phyloP scores from a whole-genome alignment of 2,329 filamentous ascomycete genomes.

The Magnaporthales sp. region DNA sequence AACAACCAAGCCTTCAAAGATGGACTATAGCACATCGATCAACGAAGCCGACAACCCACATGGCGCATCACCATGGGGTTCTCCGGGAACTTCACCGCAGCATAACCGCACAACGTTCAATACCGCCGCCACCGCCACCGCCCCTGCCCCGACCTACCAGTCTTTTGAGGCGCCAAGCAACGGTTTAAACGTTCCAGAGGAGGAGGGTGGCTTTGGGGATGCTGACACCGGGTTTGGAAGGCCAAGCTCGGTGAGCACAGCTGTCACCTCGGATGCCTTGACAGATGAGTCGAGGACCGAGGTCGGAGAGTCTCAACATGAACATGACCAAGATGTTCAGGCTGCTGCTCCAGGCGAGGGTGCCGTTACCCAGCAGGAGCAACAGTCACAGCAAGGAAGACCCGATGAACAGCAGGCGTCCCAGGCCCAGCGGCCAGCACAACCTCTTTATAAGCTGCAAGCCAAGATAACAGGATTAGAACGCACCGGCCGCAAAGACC shows the following conservation, averaged over 20 bases:
- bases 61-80: conserved; percentile 48
- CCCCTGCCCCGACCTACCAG: conserved; percentile 29
- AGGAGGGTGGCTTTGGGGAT: conserved; percentile 13
- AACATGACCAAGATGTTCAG: conserved; percentile 12
- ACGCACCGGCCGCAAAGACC: conserved; percentile 89
- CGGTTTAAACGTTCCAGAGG: conserved; percentile 23
- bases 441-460: conserved; percentile 75
- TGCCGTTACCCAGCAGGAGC: conserved; percentile 14
- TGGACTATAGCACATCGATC: conserved; percentile 52
- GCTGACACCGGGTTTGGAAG: conserved; percentile 23
- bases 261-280: conserved; percentile 33
- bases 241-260: conserved; percentile 23
- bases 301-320: conserved; percentile 9
- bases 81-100: conserved; percentile 41
- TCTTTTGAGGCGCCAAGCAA: conserved; percentile 32
- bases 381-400: conserved; percentile 9
- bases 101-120: conserved; percentile 35
- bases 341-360: conserved; percentile 16
- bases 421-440: conserved; percentile 47
- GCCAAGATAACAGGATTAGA: conserved; percentile 93
- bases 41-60: conserved; percentile 43
- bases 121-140: conserved; percentile 26
- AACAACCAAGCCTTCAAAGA: conserved; percentile 18
- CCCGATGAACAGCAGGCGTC: conserved; percentile 22
- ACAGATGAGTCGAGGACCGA: conserved; percentile 24